Evolutionary conservation across 805 yeast genomes (phyloP), one percentile per base, ranked within the genome.

Genomic region (Pichia thaimueangensis): DNA sequence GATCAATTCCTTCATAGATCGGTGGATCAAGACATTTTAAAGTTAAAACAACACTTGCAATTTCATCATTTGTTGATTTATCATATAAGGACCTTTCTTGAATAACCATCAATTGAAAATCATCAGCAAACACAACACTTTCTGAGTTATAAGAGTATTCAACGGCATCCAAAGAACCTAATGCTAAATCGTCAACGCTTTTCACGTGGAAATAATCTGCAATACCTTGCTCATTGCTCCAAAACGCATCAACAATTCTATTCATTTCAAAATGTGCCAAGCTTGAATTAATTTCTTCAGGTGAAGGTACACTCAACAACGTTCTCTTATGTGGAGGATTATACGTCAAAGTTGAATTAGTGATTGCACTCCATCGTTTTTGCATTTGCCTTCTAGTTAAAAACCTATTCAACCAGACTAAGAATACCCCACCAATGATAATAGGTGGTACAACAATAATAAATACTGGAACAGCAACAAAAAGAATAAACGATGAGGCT

Each of bases 381-480:
- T 36, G 39, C 47, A 54, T 51, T 23, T 45, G 49, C 24, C 42
- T 42, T 9, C 25, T 30, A 28, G 27, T 32, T 22, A 30, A 48
- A 44, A 42, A 41, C 19, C 39, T 41, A 20, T 51, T 44, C 2
- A 50, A 23, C 24, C 45, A 50, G 30, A 45, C 50, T 13, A 48
- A 41, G 13, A 54, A 24, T 30, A 43, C 51, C 1, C 60, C 53
- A 10, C 63, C 59, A n/a, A 63, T 25, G 3, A 59, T 17, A 6
- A 59, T 12, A 2, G 67, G 62, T 6, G 68, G 68, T 5, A 60
- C 41, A 11, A 57, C 56, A 11, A 64, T 37, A n/a, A 55, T 41
- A 24, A 62, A 39, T 3, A 62, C 37, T 6, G 66, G 66, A 2
- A 59, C 44, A 6, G 65, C 64, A 29, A 62, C 60, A 46, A 57